Percentiles rank a stretch among this genome's conserved stretches.
These are phyloP conservation scores for Lentinula lateritia DNA, from an alignment of 768 basidiomycete genomes.

Conservation along the genomic window DNA sequence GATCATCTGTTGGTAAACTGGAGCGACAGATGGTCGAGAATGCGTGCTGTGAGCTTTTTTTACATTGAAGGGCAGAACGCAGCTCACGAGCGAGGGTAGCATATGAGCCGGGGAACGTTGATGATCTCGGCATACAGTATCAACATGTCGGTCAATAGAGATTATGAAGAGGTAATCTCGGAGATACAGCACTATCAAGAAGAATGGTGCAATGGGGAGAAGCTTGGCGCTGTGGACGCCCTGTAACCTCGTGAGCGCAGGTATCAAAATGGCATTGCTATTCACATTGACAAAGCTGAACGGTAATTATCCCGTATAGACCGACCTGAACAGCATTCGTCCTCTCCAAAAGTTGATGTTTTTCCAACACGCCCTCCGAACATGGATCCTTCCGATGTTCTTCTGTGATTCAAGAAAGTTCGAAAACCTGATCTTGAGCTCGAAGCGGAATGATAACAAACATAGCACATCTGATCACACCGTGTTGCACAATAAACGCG, in stretches of 20 bases:
- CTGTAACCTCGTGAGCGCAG: background rate
- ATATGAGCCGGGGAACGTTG: background rate
- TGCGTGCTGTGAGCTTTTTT: background rate
- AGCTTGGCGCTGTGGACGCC: background rate
- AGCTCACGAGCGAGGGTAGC: background rate
- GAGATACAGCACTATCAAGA: background rate
- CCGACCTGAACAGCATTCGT: background rate
- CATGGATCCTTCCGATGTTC: background rate
- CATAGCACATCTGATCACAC: background rate
- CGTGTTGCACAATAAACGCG: background rate
- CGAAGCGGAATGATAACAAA: background rate
- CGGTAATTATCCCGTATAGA: background rate
- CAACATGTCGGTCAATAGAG: background rate
- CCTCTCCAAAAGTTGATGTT: background rate
- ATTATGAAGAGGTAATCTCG: background rate
- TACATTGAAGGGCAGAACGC: background rate
- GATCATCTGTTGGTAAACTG: background rate
- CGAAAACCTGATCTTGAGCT: background rate
- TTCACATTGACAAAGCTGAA: background rate
- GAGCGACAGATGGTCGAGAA: background rate
- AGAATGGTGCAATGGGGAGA: background rate
- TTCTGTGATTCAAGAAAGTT: background rate
- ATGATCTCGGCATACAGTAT: background rate
- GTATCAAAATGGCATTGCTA: too few relatives aligned
- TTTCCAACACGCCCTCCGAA: background rate